A percentile compares a stretch with the other conserved stretches of the same genome.
Conservation (phyloP, 2,329 filamentous ascomycete genomes). For the Bipolaris gigantea region DNA sequence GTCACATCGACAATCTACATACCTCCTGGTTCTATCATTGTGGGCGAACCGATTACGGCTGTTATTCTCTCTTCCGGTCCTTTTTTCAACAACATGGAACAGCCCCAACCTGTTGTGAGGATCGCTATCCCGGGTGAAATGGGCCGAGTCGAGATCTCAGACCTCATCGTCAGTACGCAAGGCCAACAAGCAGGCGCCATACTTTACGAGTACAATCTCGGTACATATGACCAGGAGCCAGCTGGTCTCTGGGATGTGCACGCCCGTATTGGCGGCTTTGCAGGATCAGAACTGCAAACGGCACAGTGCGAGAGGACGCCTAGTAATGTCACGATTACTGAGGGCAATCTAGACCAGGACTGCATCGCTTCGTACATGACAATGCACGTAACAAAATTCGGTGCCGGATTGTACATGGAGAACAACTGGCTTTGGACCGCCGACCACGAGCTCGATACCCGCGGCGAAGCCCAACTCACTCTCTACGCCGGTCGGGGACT, state of each 20-base stretch:
- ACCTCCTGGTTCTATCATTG: conserved; percentile 74
- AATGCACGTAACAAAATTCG: conserved; percentile 54
- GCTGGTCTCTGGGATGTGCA: conserved; percentile 86
- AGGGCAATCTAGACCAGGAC: conserved; percentile 54
- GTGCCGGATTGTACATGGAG: conserved; percentile 71
- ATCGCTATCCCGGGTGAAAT: conserved; percentile 66
- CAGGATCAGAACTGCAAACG: conserved; percentile 76
- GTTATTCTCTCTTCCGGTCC: conserved; percentile 75
- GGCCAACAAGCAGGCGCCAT: conserved; percentile 69
- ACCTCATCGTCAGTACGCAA: conserved; percentile 70
- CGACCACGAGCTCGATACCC: conserved; percentile 73
- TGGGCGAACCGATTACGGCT: conserved; percentile 82
- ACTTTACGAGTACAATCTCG: conserved; percentile 73
- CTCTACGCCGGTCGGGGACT: conserved; percentile 87
- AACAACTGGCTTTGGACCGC: conserved; percentile 93
- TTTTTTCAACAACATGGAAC: conserved; percentile 50
- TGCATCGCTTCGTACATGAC: conserved; percentile 72
- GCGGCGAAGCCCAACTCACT: conserved; percentile 65
- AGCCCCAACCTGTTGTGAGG: conserved; percentile 66
- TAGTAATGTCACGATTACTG: conserved; percentile 58
- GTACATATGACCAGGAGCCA: conserved; percentile 57
- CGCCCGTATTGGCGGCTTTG: conserved; percentile 77
- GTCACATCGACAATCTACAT: conserved; percentile 58
- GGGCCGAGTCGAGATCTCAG: conserved; percentile 70
- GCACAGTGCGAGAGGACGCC: conserved; percentile 78